Conservation (phyloP, 768 basidiomycete species). For the Suillus paluster region DNA sequence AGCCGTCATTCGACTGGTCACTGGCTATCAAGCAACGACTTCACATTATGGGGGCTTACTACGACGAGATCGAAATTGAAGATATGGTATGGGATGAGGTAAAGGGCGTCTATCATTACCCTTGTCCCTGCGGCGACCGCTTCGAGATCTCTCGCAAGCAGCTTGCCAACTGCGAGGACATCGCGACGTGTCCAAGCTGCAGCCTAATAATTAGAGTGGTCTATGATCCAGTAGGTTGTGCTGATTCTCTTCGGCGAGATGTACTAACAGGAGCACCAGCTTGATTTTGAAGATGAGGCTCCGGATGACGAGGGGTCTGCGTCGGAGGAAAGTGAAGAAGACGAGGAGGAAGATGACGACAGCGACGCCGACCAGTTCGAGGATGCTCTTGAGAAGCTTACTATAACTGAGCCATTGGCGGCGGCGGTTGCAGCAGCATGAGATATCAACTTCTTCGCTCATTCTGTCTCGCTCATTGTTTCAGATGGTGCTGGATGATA, state of each 20-base stretch:
- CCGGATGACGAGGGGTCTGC: slow-evolving; percentile 49
- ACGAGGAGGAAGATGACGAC: slow-evolving; percentile 43
- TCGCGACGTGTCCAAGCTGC: slow-evolving; percentile 96
- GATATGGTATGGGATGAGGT: slow-evolving; percentile 91
- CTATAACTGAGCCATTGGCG: slow-evolving; percentile 10
- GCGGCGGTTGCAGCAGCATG: neutral
- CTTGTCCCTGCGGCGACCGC: slow-evolving; percentile 96
- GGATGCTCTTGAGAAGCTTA: slow-evolving; percentile 70
- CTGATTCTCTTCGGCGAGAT: too few species aligned
- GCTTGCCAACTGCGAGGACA: slow-evolving; percentile 88
- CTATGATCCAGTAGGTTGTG: slow-evolving; percentile 90
- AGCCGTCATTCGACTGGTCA: too few species aligned
- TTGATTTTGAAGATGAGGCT: slow-evolving; percentile 85
- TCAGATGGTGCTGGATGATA: too few species aligned
- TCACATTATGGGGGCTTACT: slow-evolving; percentile 74
- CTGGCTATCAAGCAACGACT: neutral
- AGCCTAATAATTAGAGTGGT: slow-evolving; percentile 91
- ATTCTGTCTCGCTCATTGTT: too few species aligned
- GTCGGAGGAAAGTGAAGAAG: slow-evolving; percentile 40
- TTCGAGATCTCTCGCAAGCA: slow-evolving; percentile 93
- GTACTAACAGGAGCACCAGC: slow-evolving; percentile 53
- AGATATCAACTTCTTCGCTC: too few species aligned
- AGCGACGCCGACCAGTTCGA: slow-evolving; percentile 55
- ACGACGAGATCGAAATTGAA: slow-evolving; percentile 98
- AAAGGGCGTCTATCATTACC: slow-evolving; percentile 90